Evolutionary conservation across 495 filamentous ascomycete genomes (phyloP), one percentile per base, ranked within the genome.

Genomic region (Filosporella fistucella): DNA sequence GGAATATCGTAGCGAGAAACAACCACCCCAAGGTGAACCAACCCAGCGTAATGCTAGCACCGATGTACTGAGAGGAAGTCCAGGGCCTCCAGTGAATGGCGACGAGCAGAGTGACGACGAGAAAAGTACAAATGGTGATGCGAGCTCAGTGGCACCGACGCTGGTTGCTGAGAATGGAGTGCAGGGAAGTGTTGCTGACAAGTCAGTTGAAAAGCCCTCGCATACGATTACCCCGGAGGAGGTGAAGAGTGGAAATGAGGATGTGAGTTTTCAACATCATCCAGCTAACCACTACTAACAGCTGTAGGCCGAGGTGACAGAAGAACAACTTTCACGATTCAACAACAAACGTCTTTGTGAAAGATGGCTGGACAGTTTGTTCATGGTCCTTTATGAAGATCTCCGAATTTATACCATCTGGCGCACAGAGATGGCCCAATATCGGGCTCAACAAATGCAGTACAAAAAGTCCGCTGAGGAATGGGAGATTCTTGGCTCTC

Each of bases 301-400:
- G 63, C 10, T 51, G 17, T 38, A 74, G 61, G 67, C 58, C 32
- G 64, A 68, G 38, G 61, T 63, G 37, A 66, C 68, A 1, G 67
- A 74, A 16, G 76, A 80, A 45, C 78, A 81, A 60, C 75, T 76
- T 45, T 76, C 80, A 4, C 73, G 76, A 18, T 88, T 98, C 61
- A 89, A 89, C 51, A 93, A 96, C 67, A 98, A 98, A 69, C 85
- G 93, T 1, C 80, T 98, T 4, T 98, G 93, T 59, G 93, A 98
- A 62, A 80, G 93, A 52, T 98, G 93, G 93, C 78, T 98, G 2
- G 93, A 98, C 66, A 97, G 95, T 55, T 78, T 98, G 25, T 97
- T 98, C 71, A 98, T 98, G 93, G 91, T 97, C 0, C 77, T 97
- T 1, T 98, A 97, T 61, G 93, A 98, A 64, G 93, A 98, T 59